Evolutionary conservation across 2,329 filamentous ascomycete species (phyloP).

Genomic region (Bipolaris zeicola): DNA sequence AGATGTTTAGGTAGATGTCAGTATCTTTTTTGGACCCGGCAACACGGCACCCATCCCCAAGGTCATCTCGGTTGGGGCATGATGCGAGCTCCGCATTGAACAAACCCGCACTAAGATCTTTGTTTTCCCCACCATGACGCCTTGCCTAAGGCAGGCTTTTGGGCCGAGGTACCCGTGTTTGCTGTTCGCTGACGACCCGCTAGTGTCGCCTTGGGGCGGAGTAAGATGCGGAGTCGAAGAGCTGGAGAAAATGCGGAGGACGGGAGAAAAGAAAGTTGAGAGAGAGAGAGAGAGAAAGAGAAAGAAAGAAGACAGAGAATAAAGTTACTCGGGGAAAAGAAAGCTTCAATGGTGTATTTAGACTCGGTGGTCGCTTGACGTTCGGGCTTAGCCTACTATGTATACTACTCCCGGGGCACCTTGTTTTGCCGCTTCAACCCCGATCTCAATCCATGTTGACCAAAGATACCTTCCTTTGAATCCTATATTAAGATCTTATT

Average conservation of each 20-base stretch:
- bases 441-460: background rate
- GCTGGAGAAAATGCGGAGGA: no score
- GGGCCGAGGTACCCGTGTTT: conserved; percentile 6
- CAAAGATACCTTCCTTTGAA: background rate
- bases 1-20: background rate
- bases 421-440: no score
- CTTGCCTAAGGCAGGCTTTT: background rate
- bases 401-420: background rate
- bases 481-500: background rate
- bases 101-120: conserved; percentile 5
- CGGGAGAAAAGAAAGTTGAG: no score
- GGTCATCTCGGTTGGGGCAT: conserved; percentile 11
- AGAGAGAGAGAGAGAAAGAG: background rate
- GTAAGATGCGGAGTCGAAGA: background rate
- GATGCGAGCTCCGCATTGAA: conserved; percentile 1
- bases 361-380: background rate
- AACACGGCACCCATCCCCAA: background rate
- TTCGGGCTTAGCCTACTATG: background rate
- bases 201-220: background rate
- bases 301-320: background rate
- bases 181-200: background rate
- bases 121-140: conserved; percentile 3
- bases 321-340: no score
- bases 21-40: background rate
- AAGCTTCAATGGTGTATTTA: background rate